These are phyloP conservation scores for Pluteus cervinus DNA, from an alignment of 768 basidiomycete species.

Conservation along the genomic window DNA sequence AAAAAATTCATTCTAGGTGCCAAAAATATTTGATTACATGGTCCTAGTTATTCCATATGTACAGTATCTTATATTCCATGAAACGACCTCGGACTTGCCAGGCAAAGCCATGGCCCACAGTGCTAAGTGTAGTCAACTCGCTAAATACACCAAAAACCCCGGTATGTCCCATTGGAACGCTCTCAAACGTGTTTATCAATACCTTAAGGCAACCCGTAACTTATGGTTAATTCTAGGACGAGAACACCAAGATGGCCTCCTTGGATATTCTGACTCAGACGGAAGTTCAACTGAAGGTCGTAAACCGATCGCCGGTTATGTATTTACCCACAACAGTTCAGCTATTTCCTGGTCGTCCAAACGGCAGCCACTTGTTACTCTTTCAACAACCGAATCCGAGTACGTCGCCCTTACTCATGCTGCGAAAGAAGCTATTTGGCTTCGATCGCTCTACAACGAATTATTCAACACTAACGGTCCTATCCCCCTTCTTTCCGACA, in stretches of 20 bases:
- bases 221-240: neutral
- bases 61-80: too few species aligned
- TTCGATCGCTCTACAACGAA: conserved; percentile 8
- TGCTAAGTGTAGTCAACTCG: too few species aligned
- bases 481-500: conserved; percentile 21
- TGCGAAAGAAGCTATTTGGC: conserved; percentile 19
- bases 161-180: conserved; percentile 19
- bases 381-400: conserved; percentile 3
- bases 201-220: neutral
- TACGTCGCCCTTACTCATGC: conserved; percentile 14
- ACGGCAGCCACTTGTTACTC: conserved; percentile 2
- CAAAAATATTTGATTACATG: too few species aligned
- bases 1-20: too few species aligned
- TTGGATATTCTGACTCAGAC: conserved; percentile 18
- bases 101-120: too few species aligned
- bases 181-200: conserved; percentile 23
- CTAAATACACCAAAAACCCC: conserved; percentile 15
- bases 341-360: conserved; percentile 11
- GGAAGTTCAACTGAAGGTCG: conserved; percentile 16
- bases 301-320: conserved; percentile 22
- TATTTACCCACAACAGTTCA: conserved; percentile 20
- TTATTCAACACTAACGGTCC: conserved; percentile 1
- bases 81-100: too few species aligned
- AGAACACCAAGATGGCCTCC: conserved; percentile 10
- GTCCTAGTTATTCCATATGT: too few species aligned